These are phyloP conservation scores for Solanum chiquidenum DNA, from an alignment of 257 asterid species.

Conservation along the genomic window DNA sequence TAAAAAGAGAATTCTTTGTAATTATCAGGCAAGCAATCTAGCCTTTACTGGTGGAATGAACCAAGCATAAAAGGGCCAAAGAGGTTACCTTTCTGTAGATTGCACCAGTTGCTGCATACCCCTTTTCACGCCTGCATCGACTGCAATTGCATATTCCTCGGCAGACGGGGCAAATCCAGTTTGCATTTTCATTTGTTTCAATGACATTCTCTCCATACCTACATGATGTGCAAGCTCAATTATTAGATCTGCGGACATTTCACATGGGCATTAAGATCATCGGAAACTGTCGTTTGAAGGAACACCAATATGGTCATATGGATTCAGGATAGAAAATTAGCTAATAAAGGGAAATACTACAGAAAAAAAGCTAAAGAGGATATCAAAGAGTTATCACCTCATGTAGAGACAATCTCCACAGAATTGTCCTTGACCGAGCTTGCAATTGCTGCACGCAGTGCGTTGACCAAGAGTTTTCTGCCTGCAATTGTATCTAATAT, in stretches of 20 bases:
- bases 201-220: slow-evolving; percentile 65
- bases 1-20: neutral
- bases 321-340: neutral
- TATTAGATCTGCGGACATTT: neutral
- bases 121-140: slow-evolving; percentile 49
- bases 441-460: slow-evolving; percentile 54
- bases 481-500: slow-evolving; percentile 16
- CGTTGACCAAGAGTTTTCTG: slow-evolving; percentile 52
- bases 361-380: neutral
- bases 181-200: slow-evolving; percentile 43
- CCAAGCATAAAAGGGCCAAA: neutral
- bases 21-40: neutral
- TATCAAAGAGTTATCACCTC: slow-evolving; percentile 29
- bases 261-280: neutral
- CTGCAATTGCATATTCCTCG: slow-evolving; percentile 80
- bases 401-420: slow-evolving; percentile 77
- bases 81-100: slow-evolving; percentile 35
- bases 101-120: slow-evolving; percentile 54
- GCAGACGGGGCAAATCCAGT: slow-evolving; percentile 67
- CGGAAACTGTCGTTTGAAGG: neutral
- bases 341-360: neutral
- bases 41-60: neutral
- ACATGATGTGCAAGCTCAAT: neutral
- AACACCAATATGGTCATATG: neutral
- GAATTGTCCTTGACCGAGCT: slow-evolving; percentile 33